Percentiles rank a stretch among this genome's conserved stretches.
phyloP scores from a whole-genome alignment of 805 yeast genomes.

The Nakazawaea populi region DNA sequence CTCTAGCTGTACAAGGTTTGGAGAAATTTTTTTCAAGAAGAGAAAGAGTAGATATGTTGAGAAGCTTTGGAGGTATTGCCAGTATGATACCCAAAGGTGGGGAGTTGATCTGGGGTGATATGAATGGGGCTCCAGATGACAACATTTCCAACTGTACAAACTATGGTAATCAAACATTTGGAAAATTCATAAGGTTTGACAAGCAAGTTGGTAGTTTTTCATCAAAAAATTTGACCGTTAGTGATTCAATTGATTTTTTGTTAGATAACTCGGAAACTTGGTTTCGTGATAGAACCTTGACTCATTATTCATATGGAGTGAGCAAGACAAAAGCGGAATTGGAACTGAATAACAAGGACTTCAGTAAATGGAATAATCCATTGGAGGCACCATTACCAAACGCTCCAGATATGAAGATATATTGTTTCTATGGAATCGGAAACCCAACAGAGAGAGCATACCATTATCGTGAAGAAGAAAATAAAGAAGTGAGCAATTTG shows the following conservation, averaged over 20 bases:
- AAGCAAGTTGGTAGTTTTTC: slow-evolving; percentile 38
- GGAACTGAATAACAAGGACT: slow-evolving; percentile 57
- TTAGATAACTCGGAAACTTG: slow-evolving; percentile 66
- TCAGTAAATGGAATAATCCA: slow-evolving; percentile 89
- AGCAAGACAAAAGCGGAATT: slow-evolving; percentile 60
- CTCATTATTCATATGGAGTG: slow-evolving; percentile 75
- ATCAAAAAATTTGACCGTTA: slow-evolving; percentile 52
- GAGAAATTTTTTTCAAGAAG: slow-evolving; percentile 89
- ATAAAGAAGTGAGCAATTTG: slow-evolving; percentile 44
- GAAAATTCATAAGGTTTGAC: slow-evolving; percentile 66
- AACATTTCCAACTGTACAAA: slow-evolving; percentile 22
- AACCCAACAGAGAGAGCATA: slow-evolving; percentile 95
- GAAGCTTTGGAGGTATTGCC: slow-evolving; percentile 91
- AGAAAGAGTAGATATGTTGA: slow-evolving; percentile 81
- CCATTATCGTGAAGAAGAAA: slow-evolving; percentile 66
- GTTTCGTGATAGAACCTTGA: slow-evolving; percentile 59
- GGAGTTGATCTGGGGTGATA: slow-evolving; percentile 79
- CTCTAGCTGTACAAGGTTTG: slow-evolving; percentile 87
- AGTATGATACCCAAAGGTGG: slow-evolving; percentile 98
- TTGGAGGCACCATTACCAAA: slow-evolving; percentile 85
- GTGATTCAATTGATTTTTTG: slow-evolving; percentile 61
- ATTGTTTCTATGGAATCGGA: slow-evolving; percentile 93
- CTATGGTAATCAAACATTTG: slow-evolving; percentile 39
- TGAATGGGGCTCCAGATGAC: slow-evolving; percentile 69
- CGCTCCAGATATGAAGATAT: slow-evolving; percentile 89